Percentiles rank a stretch among this genome's conserved stretches.
These are phyloP conservation scores for Emydomyces testavorans DNA, from an alignment of 2,329 filamentous ascomycete species.

Conservation along the genomic window DNA sequence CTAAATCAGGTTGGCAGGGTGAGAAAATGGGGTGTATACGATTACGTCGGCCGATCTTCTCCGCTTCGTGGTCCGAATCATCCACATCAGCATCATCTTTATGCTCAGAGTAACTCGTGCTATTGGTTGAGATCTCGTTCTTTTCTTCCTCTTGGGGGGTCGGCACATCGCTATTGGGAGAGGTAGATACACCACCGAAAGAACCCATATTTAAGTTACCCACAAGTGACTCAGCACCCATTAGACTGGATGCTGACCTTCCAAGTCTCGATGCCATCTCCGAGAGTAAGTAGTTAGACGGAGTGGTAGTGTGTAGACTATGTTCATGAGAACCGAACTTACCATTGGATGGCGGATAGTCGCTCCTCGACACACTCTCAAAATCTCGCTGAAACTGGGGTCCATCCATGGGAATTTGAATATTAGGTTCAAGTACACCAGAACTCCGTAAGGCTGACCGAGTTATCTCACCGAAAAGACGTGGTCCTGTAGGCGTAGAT, in stretches of 20 bases:
- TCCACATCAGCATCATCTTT: constrained; percentile 7
- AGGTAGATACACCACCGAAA: constrained; percentile 26
- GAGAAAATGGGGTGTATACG: constrained; percentile 4
- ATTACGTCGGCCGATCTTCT: neutral
- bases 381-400: constrained; percentile 17
- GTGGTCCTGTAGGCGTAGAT: constrained; percentile 21
- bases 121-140: neutral
- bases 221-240: constrained; percentile 39
- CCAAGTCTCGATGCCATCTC: constrained; percentile 21
- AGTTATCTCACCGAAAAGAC: constrained; percentile 52
- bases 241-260: constrained; percentile 36
- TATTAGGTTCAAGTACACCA: constrained; percentile 33
- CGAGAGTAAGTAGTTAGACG: constrained; percentile 12
- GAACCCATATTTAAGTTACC: constrained; percentile 40
- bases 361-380: constrained; percentile 20
- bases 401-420: constrained; percentile 21
- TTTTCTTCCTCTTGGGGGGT: constrained; percentile 16
- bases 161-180: constrained; percentile 25
- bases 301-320: constrained; percentile 11
- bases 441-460: constrained; percentile 45
- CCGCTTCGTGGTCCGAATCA: neutral
- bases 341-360: constrained; percentile 27
- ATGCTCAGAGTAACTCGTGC: neutral
- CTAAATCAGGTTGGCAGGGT: neutral
- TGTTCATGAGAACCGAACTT: constrained; percentile 10